A percentile compares a stretch with the other conserved stretches of the same genome.
phyloP scores from a whole-genome alignment of 495 filamentous ascomycete genomes.

The Daldinia childiae region DNA sequence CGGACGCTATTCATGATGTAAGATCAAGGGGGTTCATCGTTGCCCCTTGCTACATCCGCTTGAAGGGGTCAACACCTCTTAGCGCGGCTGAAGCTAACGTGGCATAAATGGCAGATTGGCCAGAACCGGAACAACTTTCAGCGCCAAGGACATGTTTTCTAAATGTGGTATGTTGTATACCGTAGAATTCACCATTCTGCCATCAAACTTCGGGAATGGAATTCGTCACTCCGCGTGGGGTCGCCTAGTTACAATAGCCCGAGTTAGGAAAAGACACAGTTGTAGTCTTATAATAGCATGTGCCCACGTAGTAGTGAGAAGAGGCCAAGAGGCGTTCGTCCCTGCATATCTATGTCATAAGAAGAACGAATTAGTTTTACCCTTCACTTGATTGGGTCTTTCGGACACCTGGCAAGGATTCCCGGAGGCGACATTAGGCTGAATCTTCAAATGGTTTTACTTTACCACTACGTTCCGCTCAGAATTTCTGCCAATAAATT shows the following conservation, averaged over 20 bases:
- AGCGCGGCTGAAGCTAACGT: conserved; percentile 38
- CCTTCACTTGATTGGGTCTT: conserved; percentile 26
- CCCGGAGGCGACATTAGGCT: conserved; percentile 37
- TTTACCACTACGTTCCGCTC: conserved; percentile 33
- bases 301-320: conserved; percentile 29
- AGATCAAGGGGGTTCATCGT: conserved; percentile 19
- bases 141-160: conserved; percentile 14
- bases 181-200: background rate
- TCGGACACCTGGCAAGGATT: conserved; percentile 34
- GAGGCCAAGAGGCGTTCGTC: conserved; percentile 19
- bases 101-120: conserved; percentile 28
- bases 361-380: conserved; percentile 39
- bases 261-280: conserved; percentile 26
- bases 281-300: conserved; percentile 31
- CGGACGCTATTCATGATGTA: conserved; percentile 29
- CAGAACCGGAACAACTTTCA: conserved; percentile 16
- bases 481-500: conserved; percentile 30
- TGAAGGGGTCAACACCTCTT: conserved; percentile 13
- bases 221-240: conserved; percentile 38
- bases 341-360: conserved; percentile 27
- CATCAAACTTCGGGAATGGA: conserved; percentile 35
- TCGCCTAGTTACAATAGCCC: conserved; percentile 15
- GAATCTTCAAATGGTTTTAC: conserved; percentile 21
- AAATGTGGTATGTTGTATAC: conserved; percentile 7
- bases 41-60: conserved; percentile 28